A percentile compares a stretch with the other conserved stretches of the same genome.
phyloP scores from a whole-genome alignment of 1,284 basidiomycete species.

The Apiotrichum gracile region DNA sequence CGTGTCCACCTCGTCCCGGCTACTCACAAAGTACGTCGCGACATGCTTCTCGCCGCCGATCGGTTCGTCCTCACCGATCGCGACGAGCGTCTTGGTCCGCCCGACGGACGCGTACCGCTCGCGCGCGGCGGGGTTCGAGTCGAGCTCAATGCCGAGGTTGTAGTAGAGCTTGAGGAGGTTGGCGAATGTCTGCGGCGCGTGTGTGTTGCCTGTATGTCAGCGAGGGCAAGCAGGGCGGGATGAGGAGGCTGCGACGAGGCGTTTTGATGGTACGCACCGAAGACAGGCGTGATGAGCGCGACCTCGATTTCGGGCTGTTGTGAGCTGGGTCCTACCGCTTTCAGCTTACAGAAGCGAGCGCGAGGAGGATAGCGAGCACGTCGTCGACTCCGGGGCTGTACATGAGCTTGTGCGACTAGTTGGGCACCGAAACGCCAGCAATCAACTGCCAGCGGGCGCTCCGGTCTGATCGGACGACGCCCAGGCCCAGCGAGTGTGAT shows the following conservation, averaged over 20 bases:
- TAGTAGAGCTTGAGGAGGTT: conserved; percentile 78
- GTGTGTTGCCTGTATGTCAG: conserved; percentile 60
- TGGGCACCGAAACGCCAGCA: too few relatives aligned
- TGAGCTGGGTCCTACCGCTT: conserved; percentile 36
- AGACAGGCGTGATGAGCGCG: conserved; percentile 64
- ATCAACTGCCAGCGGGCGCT: too few relatives aligned
- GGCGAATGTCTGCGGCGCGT: conserved; percentile 49
- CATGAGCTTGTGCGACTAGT: too few relatives aligned
- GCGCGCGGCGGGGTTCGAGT: conserved; percentile 54
- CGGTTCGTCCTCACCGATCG: conserved; percentile 63
- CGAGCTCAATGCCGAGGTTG: conserved; percentile 62
- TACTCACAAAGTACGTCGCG: conserved; percentile 70
- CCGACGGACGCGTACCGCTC: conserved; percentile 55
- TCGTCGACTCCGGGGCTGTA: conserved; percentile 72
- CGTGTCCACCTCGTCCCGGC: neutral
- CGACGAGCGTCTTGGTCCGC: conserved; percentile 57
- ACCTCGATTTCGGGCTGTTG: conserved; percentile 58
- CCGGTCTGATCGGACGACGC: too few relatives aligned
- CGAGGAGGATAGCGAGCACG: conserved; percentile 60
- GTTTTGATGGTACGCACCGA: conserved; percentile 51
- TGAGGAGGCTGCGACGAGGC: neutral
- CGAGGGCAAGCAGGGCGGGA: neutral
- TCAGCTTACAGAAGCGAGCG: conserved; percentile 27
- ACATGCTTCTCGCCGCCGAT: conserved; percentile 68
- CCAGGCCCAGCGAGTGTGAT: too few relatives aligned